A percentile compares a stretch with the other conserved stretches of the same genome.
Evolutionary conservation across 805 yeast genomes (phyloP).

Genomic region (Teunomyces stri): DNA sequence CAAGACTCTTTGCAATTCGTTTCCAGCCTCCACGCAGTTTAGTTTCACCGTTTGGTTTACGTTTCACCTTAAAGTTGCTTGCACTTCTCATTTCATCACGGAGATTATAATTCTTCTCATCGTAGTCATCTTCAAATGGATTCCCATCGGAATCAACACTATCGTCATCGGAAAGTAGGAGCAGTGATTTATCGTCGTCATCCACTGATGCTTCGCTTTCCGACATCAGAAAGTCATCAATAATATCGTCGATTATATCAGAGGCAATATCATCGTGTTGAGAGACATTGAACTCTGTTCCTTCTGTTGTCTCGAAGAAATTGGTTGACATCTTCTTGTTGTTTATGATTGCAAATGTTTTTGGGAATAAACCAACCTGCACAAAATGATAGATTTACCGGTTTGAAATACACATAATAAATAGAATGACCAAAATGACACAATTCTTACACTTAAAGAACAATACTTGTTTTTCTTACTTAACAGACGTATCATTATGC

Average conservation of each 20-base stretch:
- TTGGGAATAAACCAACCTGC: not conserved
- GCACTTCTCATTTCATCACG: slow-evolving; percentile 68
- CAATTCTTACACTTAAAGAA: too few species aligned
- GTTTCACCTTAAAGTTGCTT: slow-evolving; percentile 55
- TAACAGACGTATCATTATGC: too few species aligned
- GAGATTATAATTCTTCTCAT: slow-evolving; percentile 44
- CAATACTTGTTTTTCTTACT: too few species aligned
- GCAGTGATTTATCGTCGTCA: slow-evolving; percentile 15
- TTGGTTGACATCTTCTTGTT: slow-evolving; percentile 17
- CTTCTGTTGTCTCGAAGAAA: slow-evolving; percentile 19
- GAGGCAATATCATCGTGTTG: slow-evolving; percentile 19
- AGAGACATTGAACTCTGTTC: not conserved
- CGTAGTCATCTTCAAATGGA: slow-evolving; percentile 32
- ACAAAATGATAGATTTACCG: not conserved
- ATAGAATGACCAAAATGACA: too few species aligned
- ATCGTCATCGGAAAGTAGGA: slow-evolving; percentile 11
- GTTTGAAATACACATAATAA: too few species aligned
- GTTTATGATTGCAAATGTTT: not conserved
- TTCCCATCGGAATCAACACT: slow-evolving; percentile 26
- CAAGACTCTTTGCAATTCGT: slow-evolving; percentile 40
- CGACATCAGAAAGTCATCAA: slow-evolving; percentile 7
- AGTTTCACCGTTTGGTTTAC: slow-evolving; percentile 28
- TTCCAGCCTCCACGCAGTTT: slow-evolving; percentile 36
- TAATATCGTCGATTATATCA: slow-evolving; percentile 11
- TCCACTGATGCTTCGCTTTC: slow-evolving; percentile 8